Conservation (phyloP, 2,329 filamentous ascomycete species). For the Rhexocercosporidium sp. region DNA sequence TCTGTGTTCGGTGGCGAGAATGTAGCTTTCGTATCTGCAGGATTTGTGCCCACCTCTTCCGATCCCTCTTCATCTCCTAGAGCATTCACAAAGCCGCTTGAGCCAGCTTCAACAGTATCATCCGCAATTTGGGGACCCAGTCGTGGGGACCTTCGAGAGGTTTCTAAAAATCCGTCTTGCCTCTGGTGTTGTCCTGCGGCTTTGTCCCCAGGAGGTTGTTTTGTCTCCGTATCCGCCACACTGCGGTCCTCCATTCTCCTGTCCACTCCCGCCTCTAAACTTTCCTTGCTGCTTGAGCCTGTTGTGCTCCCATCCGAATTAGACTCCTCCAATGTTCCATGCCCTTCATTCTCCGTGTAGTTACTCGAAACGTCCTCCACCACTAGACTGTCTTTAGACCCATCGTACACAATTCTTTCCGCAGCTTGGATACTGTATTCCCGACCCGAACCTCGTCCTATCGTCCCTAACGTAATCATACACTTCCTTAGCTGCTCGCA, state of each 20-base stretch:
- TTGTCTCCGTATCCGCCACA: too few relatives aligned
- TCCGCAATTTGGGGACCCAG: neutral
- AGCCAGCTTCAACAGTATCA: neutral
- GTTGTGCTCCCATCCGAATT: neutral
- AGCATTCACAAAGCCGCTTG: too few relatives aligned
- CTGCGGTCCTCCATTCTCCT: neutral
- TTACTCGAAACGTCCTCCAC: neutral
- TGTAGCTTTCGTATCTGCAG: neutral
- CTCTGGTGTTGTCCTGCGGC: neutral
- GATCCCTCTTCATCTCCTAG: neutral
- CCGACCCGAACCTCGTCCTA: neutral
- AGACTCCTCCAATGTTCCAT: neutral
- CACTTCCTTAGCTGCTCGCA: neutral
- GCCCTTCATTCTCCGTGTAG: neutral
- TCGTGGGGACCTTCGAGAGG: neutral
- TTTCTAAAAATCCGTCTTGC: neutral
- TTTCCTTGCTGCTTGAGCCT: neutral
- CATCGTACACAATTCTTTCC: constrained; percentile 3
- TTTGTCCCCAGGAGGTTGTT: neutral
- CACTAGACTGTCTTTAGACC: neutral
- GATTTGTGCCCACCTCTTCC: neutral
- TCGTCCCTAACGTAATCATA: neutral
- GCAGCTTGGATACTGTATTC: constrained; percentile 17
- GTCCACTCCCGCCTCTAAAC: neutral
- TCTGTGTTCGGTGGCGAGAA: neutral